These are phyloP conservation scores for Aegilops bicornis DNA, from an alignment of 176 grass and related monocot genomes.

Conservation along the genomic window DNA sequence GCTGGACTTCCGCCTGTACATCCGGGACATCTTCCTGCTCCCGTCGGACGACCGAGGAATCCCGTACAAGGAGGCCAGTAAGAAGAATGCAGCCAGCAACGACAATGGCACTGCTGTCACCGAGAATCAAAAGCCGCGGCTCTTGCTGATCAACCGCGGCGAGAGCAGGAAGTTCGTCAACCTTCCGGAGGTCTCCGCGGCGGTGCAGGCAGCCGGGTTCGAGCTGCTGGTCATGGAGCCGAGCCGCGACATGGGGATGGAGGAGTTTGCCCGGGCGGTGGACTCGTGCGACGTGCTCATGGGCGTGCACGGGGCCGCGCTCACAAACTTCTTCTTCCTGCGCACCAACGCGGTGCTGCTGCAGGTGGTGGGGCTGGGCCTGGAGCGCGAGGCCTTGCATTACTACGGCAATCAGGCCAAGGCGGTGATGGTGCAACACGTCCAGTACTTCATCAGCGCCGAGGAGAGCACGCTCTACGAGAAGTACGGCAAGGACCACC, in stretches of 20 bases:
- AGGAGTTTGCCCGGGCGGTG: conserved; percentile 35
- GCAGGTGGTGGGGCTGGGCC: conserved; percentile 63
- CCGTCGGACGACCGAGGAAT: neutral
- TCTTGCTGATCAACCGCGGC: conserved; percentile 49
- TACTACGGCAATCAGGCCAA: conserved; percentile 34
- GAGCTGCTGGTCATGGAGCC: conserved; percentile 46
- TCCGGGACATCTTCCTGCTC: conserved; percentile 41
- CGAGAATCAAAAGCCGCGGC: conserved; percentile 25
- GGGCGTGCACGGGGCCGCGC: conserved; percentile 69
- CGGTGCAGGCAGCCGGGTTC: conserved; percentile 33
- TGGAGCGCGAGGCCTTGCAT: conserved; percentile 36
- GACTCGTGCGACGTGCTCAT: conserved; percentile 72
- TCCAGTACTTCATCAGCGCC: conserved; percentile 56
- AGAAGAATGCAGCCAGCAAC: neutral
- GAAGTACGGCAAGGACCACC: conserved; percentile 55
- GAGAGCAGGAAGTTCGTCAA: conserved; percentile 55
- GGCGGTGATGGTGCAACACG: conserved; percentile 41
- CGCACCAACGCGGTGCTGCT: conserved; percentile 49
- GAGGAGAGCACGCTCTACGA: conserved; percentile 60
- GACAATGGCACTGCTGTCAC: neutral
- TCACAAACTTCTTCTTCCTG: conserved; percentile 68
- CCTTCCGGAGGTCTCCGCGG: conserved; percentile 36
- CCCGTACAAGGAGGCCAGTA: conserved; percentile 35
- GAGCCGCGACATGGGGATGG: conserved; percentile 21
- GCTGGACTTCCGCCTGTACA: conserved; percentile 49